A percentile compares a stretch with the other conserved stretches of the same genome.
phyloP scores from a whole-genome alignment of 2,329 filamentous ascomycete genomes.

The Xylaria sp. region DNA sequence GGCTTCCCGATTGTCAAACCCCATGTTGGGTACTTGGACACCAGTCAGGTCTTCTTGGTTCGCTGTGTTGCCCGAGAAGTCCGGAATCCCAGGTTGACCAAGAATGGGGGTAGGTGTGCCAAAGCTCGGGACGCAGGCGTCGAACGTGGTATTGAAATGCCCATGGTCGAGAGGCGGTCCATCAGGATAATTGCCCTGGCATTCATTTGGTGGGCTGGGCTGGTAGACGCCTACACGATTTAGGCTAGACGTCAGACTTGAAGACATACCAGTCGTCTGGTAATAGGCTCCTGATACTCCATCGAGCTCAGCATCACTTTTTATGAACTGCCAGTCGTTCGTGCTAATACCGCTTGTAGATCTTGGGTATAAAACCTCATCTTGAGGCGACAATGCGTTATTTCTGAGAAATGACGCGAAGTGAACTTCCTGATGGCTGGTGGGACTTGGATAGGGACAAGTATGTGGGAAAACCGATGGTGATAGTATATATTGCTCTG shows the following conservation, averaged over 20 bases:
- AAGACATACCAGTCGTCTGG: not conserved
- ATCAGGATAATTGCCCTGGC: not conserved
- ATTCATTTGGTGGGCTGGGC: not conserved
- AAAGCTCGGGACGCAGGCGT: not conserved
- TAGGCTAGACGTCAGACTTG: not conserved
- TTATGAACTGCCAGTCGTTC: not conserved
- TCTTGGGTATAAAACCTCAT: not conserved
- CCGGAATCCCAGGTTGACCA: not conserved
- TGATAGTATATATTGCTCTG: not conserved
- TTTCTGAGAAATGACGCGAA: not conserved
- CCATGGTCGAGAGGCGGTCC: not conserved
- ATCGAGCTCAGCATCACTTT: not conserved
- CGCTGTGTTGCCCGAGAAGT: not conserved
- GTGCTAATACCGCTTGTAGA: not conserved
- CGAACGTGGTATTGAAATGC: not conserved
- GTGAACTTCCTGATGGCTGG: not conserved
- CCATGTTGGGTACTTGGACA: not conserved
- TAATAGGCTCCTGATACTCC: not conserved
- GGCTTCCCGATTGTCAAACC: not conserved
- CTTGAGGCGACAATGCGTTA: not conserved
- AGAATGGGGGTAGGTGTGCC: not conserved
- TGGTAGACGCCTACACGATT: not conserved
- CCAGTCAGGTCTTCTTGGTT: not conserved
- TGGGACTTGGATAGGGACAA: not conserved
- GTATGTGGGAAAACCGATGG: not conserved